Percentiles rank a stretch among this genome's conserved stretches.
These are phyloP conservation scores for Ogataea dorogensis DNA, from an alignment of 805 yeast genomes.

Conservation along the genomic window DNA sequence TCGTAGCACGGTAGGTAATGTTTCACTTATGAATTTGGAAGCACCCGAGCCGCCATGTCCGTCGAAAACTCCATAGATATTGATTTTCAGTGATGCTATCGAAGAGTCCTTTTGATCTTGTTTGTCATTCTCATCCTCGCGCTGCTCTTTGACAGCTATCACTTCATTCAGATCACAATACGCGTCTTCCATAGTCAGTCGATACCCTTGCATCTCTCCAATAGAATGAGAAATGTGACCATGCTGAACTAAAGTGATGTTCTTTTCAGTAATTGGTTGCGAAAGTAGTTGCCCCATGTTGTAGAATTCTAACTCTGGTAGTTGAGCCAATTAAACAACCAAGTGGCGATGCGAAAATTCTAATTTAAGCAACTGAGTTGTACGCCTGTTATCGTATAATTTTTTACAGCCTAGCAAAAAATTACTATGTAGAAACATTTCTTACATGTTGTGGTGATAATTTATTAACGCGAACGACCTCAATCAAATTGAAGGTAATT, in stretches of 20 bases:
- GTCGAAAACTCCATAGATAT: conserved; percentile 71
- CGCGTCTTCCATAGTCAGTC: conserved; percentile 76
- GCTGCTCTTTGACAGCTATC: conserved; percentile 5
- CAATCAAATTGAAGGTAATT: neutral
- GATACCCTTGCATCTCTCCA: conserved; percentile 78
- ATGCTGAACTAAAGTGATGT: conserved; percentile 47
- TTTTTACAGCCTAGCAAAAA: conserved; percentile 9
- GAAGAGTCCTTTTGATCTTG: neutral
- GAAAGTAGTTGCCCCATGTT: conserved; percentile 73
- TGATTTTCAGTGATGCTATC: conserved; percentile 19
- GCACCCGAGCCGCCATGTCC: conserved; percentile 78
- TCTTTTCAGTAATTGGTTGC: conserved; percentile 70
- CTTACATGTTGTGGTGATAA: neutral
- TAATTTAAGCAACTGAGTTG: neutral
- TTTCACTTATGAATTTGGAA: conserved; percentile 50
- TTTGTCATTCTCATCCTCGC: neutral
- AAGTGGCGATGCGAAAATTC: neutral
- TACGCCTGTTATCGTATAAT: conserved; percentile 7
- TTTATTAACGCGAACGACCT: neutral
- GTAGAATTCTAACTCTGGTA: neutral
- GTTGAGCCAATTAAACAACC: neutral
- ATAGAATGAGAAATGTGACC: conserved; percentile 54
- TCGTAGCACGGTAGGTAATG: conserved; percentile 32
- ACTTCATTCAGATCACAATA: conserved; percentile 46
- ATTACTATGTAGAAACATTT: neutral